Conservation (phyloP, 768 basidiomycete genomes). For the Naganishia vaughanmartiniae region DNA sequence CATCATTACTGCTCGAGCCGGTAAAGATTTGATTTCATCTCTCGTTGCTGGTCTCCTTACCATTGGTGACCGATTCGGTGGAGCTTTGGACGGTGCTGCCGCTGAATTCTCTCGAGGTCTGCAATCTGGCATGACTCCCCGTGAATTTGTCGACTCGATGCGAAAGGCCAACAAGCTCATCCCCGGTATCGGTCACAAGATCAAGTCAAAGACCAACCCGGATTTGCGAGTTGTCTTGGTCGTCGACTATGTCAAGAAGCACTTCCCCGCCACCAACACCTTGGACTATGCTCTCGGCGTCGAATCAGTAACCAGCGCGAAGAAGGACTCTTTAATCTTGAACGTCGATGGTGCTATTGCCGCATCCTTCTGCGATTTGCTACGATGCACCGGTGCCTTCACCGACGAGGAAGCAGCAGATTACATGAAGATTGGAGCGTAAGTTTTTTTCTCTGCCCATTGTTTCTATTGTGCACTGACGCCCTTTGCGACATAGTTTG, state of each 20-base stretch:
- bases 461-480: not conserved
- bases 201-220: slow-evolving; percentile 67
- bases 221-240: slow-evolving; percentile 55
- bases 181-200: slow-evolving; percentile 99
- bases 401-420: slow-evolving; percentile 92
- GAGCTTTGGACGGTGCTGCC: slow-evolving; percentile 96
- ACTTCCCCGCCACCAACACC: slow-evolving; percentile 92
- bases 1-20: slow-evolving; percentile 97
- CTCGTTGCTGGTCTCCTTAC: slow-evolving; percentile 93
- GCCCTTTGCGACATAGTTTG: slow-evolving; percentile 59
- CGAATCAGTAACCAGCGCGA: slow-evolving; percentile 93
- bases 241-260: slow-evolving; percentile 89
- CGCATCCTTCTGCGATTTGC: slow-evolving; percentile 91
- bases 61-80: slow-evolving; percentile 96
- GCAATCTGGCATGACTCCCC: slow-evolving; percentile 88
- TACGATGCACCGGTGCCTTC: slow-evolving; percentile 89
- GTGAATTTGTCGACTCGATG: slow-evolving; percentile 93
- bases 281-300: slow-evolving; percentile 94
- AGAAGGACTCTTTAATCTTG: slow-evolving; percentile 96
- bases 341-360: slow-evolving; percentile 91
- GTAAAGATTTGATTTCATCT: slow-evolving; percentile 96
- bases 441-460: slow-evolving; percentile 37
- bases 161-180: slow-evolving; percentile 94
- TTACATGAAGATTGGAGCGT: slow-evolving; percentile 71
- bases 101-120: slow-evolving; percentile 89